Evolutionary conservation across 768 basidiomycete genomes (phyloP).

Genomic region (Calocybe cyanea): DNA sequence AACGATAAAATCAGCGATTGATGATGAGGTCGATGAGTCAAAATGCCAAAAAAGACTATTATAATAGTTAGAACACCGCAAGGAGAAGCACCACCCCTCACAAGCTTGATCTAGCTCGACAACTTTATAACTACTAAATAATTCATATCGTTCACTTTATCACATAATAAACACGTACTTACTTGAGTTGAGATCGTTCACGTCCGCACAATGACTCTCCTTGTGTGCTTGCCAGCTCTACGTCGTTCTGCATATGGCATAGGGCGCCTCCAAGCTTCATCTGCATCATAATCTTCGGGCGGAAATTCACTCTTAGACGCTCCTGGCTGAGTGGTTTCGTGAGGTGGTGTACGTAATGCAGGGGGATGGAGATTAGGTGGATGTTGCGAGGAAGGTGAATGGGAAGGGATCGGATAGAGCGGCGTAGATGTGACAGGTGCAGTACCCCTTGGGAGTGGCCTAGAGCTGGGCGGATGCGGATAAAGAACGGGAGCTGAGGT

Average conservation of each 20-base stretch:
- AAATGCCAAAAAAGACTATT: conserved; percentile 11
- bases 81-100: neutral
- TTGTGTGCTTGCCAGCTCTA: conserved; percentile 78
- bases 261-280: conserved; percentile 70
- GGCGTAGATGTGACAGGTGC: conserved; percentile 30
- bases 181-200: conserved; percentile 19
- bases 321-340: conserved; percentile 34
- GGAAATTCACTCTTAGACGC: conserved; percentile 33
- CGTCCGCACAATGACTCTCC: conserved; percentile 60
- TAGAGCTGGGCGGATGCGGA: conserved; percentile 29
- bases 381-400: conserved; percentile 21
- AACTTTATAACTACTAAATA: no score
- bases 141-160: no score
- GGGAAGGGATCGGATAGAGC: conserved; percentile 29
- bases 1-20: neutral
- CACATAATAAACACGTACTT: conserved; percentile 12
- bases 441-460: conserved; percentile 28
- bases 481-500: conserved; percentile 26
- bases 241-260: conserved; percentile 73
- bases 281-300: conserved; percentile 54
- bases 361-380: conserved; percentile 34
- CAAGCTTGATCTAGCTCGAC: conserved; percentile 9
- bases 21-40: conserved; percentile 11
- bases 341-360: conserved; percentile 43
- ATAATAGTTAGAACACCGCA: conserved; percentile 1